phyloP scores from a whole-genome alignment of 1,284 basidiomycete species.

The Cutaneotrichosporon dermatis region DNA sequence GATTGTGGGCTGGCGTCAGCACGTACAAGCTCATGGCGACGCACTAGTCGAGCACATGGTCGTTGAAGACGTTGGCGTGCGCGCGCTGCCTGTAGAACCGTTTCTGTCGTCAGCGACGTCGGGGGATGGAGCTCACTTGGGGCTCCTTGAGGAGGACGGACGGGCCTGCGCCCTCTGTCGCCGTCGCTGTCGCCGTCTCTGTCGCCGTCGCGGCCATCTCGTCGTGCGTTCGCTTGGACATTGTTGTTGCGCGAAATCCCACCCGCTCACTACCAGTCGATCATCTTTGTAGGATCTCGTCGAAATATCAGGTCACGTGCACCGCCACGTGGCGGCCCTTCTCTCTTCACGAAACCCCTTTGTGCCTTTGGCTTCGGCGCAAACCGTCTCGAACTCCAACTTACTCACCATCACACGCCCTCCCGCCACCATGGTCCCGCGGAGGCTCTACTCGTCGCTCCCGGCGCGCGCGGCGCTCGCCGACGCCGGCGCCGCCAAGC shows the following conservation, averaged over 20 bases:
- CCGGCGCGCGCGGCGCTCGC: slow-evolving; percentile 4
- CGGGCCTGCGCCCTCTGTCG: slow-evolving; percentile 18
- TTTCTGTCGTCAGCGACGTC: slow-evolving; percentile 59
- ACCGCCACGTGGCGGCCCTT: not conserved
- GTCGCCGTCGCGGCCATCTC: slow-evolving; percentile 7
- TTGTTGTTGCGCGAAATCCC: slow-evolving; percentile 7
- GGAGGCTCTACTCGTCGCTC: slow-evolving; percentile 35
- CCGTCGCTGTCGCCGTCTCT: slow-evolving; percentile 3
- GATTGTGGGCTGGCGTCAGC: slow-evolving; percentile 58
- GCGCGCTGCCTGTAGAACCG: slow-evolving; percentile 94
- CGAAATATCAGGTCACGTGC: not conserved
- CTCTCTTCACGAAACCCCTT: too few relatives aligned
- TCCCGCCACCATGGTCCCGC: slow-evolving; percentile 27
- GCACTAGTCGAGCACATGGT: slow-evolving; percentile 82
- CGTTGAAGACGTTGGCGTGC: slow-evolving; percentile 97
- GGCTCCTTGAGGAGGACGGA: slow-evolving; percentile 29
- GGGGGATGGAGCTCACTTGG: slow-evolving; percentile 22
- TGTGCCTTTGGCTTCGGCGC: not conserved
- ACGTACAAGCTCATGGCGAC: slow-evolving; percentile 15
- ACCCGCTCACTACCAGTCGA: too few relatives aligned
- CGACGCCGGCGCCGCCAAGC: not conserved
- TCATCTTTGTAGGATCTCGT: not conserved
- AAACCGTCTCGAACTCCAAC: not conserved
- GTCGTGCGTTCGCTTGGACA: slow-evolving; percentile 37
- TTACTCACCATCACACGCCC: not conserved